A percentile compares a stretch with the other conserved stretches of the same genome.
phyloP scores from a whole-genome alignment of 164 flowering plant species.

The Euptelea pleiosperma region DNA sequence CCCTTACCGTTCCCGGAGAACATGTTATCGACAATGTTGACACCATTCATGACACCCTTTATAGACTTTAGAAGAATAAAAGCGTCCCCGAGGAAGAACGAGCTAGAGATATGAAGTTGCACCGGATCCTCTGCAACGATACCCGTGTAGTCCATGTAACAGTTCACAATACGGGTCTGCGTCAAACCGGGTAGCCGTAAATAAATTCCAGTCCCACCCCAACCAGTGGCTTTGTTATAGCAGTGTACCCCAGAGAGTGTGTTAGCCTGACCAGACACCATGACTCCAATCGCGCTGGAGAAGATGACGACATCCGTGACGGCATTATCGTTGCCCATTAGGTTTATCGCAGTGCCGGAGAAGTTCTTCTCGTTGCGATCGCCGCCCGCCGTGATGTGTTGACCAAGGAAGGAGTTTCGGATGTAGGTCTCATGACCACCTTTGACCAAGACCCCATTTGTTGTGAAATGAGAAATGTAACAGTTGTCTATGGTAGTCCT shows the following conservation, averaged over 20 bases:
- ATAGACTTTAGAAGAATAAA: slow-evolving; percentile 58
- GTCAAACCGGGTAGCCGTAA: slow-evolving; percentile 56
- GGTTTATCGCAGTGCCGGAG: slow-evolving; percentile 61
- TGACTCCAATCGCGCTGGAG: slow-evolving; percentile 61
- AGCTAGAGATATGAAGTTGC: slow-evolving; percentile 55
- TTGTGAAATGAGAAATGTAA: slow-evolving; percentile 69
- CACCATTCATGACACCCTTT: slow-evolving; percentile 54
- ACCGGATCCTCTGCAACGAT: slow-evolving; percentile 94
- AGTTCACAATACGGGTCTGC: slow-evolving; percentile 77
- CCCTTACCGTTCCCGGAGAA: slow-evolving; percentile 59
- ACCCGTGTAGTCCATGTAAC: slow-evolving; percentile 82
- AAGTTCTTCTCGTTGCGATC: slow-evolving; percentile 58
- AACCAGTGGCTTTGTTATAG: slow-evolving; percentile 88
- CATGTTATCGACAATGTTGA: slow-evolving; percentile 77
- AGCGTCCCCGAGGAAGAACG: slow-evolving; percentile 86
- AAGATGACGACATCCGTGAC: slow-evolving; percentile 77
- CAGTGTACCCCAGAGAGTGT: slow-evolving; percentile 76
- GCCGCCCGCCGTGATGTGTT: slow-evolving; percentile 78
- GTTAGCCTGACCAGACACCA: slow-evolving; percentile 78
- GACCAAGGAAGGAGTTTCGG: slow-evolving; percentile 77
- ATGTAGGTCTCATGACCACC: slow-evolving; percentile 82
- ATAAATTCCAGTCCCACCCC: slow-evolving; percentile 86
- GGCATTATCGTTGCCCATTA: slow-evolving; percentile 73
- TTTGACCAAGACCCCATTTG: slow-evolving; percentile 53
- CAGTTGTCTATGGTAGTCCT: slow-evolving; percentile 76